Base-by-base conservation (phyloP, 2,329 filamentous ascomycete genomes). In the Penicillium sp. region DNA sequence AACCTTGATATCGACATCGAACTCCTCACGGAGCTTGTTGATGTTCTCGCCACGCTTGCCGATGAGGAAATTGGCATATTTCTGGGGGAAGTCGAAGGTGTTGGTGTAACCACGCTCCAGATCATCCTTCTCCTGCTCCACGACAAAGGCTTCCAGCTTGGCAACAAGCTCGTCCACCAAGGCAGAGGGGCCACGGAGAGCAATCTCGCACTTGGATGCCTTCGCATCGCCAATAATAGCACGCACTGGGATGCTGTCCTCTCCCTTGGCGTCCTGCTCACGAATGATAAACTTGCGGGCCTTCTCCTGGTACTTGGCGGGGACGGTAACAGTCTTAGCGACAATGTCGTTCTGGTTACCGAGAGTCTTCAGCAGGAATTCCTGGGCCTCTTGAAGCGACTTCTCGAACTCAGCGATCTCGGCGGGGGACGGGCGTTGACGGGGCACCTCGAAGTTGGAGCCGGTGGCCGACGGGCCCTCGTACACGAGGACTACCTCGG, bases 31-130 rank as follows among this genome's bases (percentile, higher is more conserved):
- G 42, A 88, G 76, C 65, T 86, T 85, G 69, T 85, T 86, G 71
- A 89, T 87, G 71, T 88, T 88, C 65, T 87, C 84, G 48, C 86
- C 86, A 34, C 81, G 81, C 67, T 83, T 83, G 55, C 86, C 86
- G 57, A 89, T 88, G 21, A 89, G 83, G 71, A 96, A 89, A 73
- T 96, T 96, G 60, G 92, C 92, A 69, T 87, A 95, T 76, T 96
- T 95, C 71, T 96, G 90, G 7, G 93, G 93, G 78, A 96, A 99
- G 60, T 96, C 91, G 63, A 97, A 97, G 23, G 84, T 86, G 55
- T 90, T 79, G 2, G 86, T 92, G 76, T 92, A 95, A 40, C 91
- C 92, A 55, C 93, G 90, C 76, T 97, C 93, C 70, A 94, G 90
- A 75, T 97, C 93, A 58, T 97, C 92, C 71, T 91, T 84, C 77